Evolutionary conservation across 2,329 filamentous ascomycete species (phyloP).

Genomic region (Hypoxylon sp.): DNA sequence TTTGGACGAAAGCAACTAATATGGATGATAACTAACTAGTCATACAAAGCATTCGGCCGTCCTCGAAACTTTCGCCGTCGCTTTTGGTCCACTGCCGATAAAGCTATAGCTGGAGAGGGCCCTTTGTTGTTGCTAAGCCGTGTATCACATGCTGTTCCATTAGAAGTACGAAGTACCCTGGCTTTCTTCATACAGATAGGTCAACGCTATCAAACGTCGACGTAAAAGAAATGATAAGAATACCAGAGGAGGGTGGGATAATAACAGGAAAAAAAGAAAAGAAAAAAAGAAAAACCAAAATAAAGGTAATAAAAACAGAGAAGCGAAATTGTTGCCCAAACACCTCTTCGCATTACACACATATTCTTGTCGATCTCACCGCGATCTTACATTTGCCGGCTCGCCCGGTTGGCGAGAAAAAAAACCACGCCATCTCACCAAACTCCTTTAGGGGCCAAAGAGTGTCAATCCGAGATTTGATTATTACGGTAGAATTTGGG

Average conservation of each 20-base stretch:
- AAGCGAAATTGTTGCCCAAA: neutral
- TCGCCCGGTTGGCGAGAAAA: slow-evolving; percentile 8
- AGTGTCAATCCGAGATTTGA: neutral
- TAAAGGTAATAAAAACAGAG: neutral
- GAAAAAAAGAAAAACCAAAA: neutral
- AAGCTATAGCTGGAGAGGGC: neutral
- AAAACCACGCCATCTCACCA: neutral
- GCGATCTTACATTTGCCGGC: slow-evolving; percentile 24
- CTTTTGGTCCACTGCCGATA: slow-evolving; percentile 1
- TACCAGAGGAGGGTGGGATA: neutral
- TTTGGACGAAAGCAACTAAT: neutral
- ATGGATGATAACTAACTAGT: neutral
- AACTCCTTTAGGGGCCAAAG: neutral
- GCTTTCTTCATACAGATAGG: too few species aligned
- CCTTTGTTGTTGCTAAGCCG: slow-evolving; percentile 1
- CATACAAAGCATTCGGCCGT: slow-evolving; percentile 12
- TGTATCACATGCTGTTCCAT: slow-evolving; percentile 1
- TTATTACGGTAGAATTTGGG: neutral
- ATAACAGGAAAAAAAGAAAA: neutral
- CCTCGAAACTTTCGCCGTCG: neutral
- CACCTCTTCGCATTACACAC: slow-evolving; percentile 11
- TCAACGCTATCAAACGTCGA: neutral
- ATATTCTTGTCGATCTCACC: slow-evolving; percentile 30
- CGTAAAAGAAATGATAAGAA: neutral
- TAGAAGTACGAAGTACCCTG: too few species aligned